A percentile compares a stretch with the other conserved stretches of the same genome.
Evolutionary conservation across 495 filamentous ascomycete species (phyloP).

Genomic region (Lasiosphaeris hirsuta): DNA sequence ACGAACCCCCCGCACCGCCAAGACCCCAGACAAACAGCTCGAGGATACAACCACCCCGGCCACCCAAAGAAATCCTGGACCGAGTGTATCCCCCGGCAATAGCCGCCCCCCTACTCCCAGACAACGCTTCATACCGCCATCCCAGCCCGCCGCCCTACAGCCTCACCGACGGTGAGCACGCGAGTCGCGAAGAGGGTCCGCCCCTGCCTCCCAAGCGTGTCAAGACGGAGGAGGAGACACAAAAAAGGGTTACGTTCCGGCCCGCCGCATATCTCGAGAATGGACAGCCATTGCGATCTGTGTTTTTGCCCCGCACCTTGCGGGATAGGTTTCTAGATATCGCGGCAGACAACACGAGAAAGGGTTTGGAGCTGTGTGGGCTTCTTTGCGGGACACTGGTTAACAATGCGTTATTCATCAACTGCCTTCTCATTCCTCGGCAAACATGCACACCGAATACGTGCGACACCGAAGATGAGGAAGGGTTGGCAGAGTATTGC

Average conservation of each 20-base stretch:
- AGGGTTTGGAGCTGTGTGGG: slow-evolving; percentile 89
- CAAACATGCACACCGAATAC: slow-evolving; percentile 87
- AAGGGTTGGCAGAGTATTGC: slow-evolving; percentile 79
- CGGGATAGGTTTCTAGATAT: slow-evolving; percentile 67
- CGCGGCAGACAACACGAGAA: slow-evolving; percentile 69
- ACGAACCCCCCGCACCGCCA: slow-evolving; percentile 27
- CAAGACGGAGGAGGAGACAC: slow-evolving; percentile 25
- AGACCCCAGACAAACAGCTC: slow-evolving; percentile 14
- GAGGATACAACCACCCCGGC: slow-evolving; percentile 37
- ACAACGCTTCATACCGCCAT: slow-evolving; percentile 23
- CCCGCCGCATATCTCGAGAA: slow-evolving; percentile 86
- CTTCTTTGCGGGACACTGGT: slow-evolving; percentile 88
- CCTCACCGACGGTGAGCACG: slow-evolving; percentile 10
- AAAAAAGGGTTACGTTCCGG: slow-evolving; percentile 61
- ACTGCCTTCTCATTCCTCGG: slow-evolving; percentile 82
- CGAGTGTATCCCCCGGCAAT: slow-evolving; percentile 2
- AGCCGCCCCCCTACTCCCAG: slow-evolving; percentile 19
- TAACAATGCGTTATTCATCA: slow-evolving; percentile 90
- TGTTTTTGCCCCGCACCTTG: slow-evolving; percentile 78
- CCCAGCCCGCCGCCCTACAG: slow-evolving; percentile 3
- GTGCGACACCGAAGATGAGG: slow-evolving; percentile 87
- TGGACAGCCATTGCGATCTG: slow-evolving; percentile 75
- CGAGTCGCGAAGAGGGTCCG: slow-evolving; percentile 13
- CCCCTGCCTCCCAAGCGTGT: slow-evolving; percentile 35
- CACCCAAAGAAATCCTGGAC: slow-evolving; percentile 40